Conservation (phyloP, 257 asterid genomes). For the Cynanchum wilfordii region DNA sequence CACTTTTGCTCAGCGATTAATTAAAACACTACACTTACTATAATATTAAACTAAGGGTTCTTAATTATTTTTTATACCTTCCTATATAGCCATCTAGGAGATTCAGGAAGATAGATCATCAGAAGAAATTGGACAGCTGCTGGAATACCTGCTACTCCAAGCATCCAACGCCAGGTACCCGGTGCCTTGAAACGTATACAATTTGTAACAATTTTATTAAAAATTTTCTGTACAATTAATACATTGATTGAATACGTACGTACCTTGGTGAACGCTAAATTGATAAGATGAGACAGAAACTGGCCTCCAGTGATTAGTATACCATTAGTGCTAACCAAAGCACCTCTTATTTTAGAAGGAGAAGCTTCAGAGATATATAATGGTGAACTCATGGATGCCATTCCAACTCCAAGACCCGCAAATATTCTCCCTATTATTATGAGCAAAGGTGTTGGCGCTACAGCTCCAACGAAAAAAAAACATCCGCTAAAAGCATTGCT, state of each 20-base stretch:
- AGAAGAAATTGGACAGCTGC: constrained; percentile 54
- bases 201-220: background rate
- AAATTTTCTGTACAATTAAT: background rate
- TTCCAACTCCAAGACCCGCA: constrained; percentile 83
- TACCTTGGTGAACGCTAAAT: constrained; percentile 70
- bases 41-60: no score
- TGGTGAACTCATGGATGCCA: constrained; percentile 88
- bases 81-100: constrained; percentile 80
- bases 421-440: constrained; percentile 63
- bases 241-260: no score
- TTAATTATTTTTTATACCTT: constrained; percentile 34
- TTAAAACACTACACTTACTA: no score
- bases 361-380: constrained; percentile 81
- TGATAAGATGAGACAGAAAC: constrained; percentile 64
- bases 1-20: background rate
- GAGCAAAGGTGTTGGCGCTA: constrained; percentile 63
- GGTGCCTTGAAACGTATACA: constrained; percentile 27
- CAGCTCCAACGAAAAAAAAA: constrained; percentile 56
- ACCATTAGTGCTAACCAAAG: constrained; percentile 78
- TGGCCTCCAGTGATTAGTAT: constrained; percentile 78
- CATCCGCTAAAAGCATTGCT: constrained; percentile 62
- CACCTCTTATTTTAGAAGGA: constrained; percentile 79
- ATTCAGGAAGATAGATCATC: constrained; percentile 78
- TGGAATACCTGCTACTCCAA: constrained; percentile 79
- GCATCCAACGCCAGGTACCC: constrained; percentile 92